Base-by-base conservation (phyloP, 768 basidiomycete species). In the Tulasnella sp. region DNA sequence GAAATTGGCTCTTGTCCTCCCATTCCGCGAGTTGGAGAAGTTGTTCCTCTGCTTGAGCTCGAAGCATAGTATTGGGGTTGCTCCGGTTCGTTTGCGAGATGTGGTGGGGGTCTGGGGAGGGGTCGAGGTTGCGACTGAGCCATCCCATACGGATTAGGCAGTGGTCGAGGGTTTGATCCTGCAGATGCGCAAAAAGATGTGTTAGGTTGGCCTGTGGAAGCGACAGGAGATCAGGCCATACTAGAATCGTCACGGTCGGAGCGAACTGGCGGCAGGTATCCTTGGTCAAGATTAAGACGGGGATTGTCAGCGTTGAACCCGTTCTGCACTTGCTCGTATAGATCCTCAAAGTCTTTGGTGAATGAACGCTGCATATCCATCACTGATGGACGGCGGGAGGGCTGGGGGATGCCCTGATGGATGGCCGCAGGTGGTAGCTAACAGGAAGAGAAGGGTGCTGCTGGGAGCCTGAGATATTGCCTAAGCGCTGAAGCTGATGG, bases 281-380 rank as follows among this genome's bases (percentile, higher is more conserved):
- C 52, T 76, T 48, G 75, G 75, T 48, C 52, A 19, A 79, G 71
- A 58, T 79, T 62, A 34, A 46, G 71, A 74, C 42, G 42, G 36
- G 71, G 46, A 24, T 36, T 58, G 10, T 80, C 75, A 56, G 42
- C 40, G 38, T 46, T 74, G 71, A 80, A 76, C 14, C 79, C 71
- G 44, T 56, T 52, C 52, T 75, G 74, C 10, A 81, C 62, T 58
- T 93, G 91, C 81, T 93, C 89, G 84, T 93, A 94, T 68, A 94
- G 88, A 79, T 88, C 88, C 82, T 93, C 91, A 21, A 79, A 27
- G 42, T 44, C 38, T 27, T 46, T 39, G 27, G 39, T 46, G 73
- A 74, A 74, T 40, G 73, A 74, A 18, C 73, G 73, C 1, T 74
- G 73, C 39, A 46, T 38, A 38, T 40, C 73, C 73, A 74, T 74